A percentile compares a stretch with the other conserved stretches of the same genome.
phyloP scores from a whole-genome alignment of 495 filamentous ascomycete genomes.

The Diplogelasinospora grovesii region DNA sequence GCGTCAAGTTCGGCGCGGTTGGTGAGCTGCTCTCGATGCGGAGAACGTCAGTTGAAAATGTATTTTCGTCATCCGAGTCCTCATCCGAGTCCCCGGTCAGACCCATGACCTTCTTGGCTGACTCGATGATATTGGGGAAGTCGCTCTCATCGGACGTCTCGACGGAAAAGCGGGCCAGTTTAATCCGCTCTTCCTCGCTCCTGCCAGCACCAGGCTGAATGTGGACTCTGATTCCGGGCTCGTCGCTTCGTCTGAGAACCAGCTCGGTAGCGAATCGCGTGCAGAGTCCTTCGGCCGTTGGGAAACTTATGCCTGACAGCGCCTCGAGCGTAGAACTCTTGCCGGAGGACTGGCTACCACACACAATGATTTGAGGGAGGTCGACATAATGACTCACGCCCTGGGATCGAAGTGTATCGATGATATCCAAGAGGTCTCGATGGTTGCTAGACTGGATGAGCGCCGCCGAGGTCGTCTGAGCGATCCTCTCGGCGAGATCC shows the following conservation, averaged over 20 bases:
- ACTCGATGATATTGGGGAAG: slow-evolving; percentile 39
- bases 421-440: slow-evolving; percentile 40
- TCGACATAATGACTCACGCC: slow-evolving; percentile 47
- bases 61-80: slow-evolving; percentile 55
- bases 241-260: slow-evolving; percentile 35
- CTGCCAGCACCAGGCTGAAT: too few species aligned
- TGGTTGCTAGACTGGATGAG: too few species aligned
- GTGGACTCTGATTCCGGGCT: slow-evolving; percentile 19
- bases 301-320: slow-evolving; percentile 53
- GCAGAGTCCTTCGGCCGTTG: slow-evolving; percentile 40
- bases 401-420: slow-evolving; percentile 42
- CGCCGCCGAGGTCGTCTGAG: too few species aligned
- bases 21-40: too few species aligned
- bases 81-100: slow-evolving; percentile 25
- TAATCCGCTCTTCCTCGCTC: too few species aligned
- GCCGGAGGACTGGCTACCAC: slow-evolving; percentile 53
- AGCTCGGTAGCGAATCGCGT: slow-evolving; percentile 52
- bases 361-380: slow-evolving; percentile 55
- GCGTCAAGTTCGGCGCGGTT: too few species aligned
- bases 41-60: too few species aligned
- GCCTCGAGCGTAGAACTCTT: slow-evolving; percentile 60
- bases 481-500: too few species aligned
- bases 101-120: slow-evolving; percentile 45
- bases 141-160: slow-evolving; percentile 20
- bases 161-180: too few species aligned